Percentiles rank a stretch among this genome's conserved stretches.
Evolutionary conservation across 306 rosid species (phyloP).

Genomic region (Sesbania bispinosa): DNA sequence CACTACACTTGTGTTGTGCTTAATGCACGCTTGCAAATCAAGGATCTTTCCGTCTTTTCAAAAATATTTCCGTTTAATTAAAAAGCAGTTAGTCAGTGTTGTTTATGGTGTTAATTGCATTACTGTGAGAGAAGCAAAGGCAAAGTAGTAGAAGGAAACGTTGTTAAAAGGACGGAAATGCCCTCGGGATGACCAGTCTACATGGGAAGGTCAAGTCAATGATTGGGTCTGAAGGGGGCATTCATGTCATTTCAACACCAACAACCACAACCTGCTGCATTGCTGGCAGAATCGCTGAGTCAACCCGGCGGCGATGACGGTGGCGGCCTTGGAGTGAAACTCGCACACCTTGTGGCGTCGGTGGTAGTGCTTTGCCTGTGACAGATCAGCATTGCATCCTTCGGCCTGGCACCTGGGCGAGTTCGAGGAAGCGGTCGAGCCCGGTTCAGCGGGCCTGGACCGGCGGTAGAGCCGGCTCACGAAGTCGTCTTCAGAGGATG

Average conservation of each 20-base stretch:
- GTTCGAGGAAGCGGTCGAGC: slow-evolving; percentile 32
- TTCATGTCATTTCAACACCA: not conserved
- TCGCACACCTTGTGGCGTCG: slow-evolving; percentile 98
- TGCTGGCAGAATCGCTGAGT: slow-evolving; percentile 99
- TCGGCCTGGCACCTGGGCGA: slow-evolving; percentile 87
- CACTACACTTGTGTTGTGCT: not conserved
- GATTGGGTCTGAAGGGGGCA: slow-evolving; percentile 31
- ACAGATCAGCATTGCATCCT: slow-evolving; percentile 92
- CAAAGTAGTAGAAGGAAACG: not conserved
- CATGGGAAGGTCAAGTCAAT: slow-evolving; percentile 15
- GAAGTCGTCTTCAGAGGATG: slow-evolving; percentile 71
- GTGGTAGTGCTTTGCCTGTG: slow-evolving; percentile 93
- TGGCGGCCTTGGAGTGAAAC: slow-evolving; percentile 91
- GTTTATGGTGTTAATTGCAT: slow-evolving; percentile 17
- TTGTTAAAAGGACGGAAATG: slow-evolving; percentile 38
- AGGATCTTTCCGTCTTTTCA: slow-evolving; percentile 16
- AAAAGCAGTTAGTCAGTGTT: not conserved
- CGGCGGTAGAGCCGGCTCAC: slow-evolving; percentile 84
- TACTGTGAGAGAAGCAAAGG: not conserved
- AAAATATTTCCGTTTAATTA: not conserved
- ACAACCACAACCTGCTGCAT: slow-evolving; percentile 78
- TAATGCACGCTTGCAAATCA: not conserved
- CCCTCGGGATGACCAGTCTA: slow-evolving; percentile 31
- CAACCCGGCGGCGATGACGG: slow-evolving; percentile 89
- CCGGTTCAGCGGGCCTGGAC: slow-evolving; percentile 50